Percentiles rank a stretch among this genome's conserved stretches.
phyloP scores from a whole-genome alignment of 495 filamentous ascomycete genomes.

The Hypoxylon lienhwacheense region DNA sequence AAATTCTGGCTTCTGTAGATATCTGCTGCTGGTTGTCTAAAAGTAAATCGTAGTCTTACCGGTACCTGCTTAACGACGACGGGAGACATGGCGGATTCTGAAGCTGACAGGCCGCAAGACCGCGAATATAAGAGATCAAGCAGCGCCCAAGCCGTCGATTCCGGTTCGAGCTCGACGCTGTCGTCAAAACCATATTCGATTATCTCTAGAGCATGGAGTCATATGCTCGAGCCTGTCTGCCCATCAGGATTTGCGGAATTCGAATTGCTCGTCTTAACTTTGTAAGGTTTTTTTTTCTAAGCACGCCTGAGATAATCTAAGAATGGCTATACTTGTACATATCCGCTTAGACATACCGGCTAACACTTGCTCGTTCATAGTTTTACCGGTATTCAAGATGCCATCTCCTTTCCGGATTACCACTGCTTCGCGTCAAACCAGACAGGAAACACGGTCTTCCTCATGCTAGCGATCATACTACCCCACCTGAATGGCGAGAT shows the following conservation, averaged over 20 bases:
- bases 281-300: constrained; percentile 35
- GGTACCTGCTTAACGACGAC: neutral
- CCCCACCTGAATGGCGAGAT: constrained; percentile 51
- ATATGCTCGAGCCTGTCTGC: constrained; percentile 44
- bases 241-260: constrained; percentile 44
- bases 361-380: constrained; percentile 21
- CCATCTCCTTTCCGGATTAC: constrained; percentile 62
- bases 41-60: too few species aligned
- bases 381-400: constrained; percentile 57
- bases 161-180: constrained; percentile 2
- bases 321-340: neutral
- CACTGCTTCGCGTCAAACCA: constrained; percentile 68
- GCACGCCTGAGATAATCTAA: neutral
- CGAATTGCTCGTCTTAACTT: constrained; percentile 48
- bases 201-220: constrained; percentile 37
- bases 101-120: constrained; percentile 6
- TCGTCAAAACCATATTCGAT: constrained; percentile 13
- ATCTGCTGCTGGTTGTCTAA: neutral
- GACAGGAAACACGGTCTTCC: constrained; percentile 64
- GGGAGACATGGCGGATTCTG: constrained; percentile 16
- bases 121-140: constrained; percentile 6
- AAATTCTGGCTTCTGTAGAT: neutral
- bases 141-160: constrained; percentile 6
- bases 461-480: constrained; percentile 56
- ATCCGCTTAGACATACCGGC: constrained; percentile 1